Evolutionary conservation across 2,329 filamentous ascomycete species (phyloP), one percentile per base, ranked within the genome.

Genomic region (Trichothecium sympodiale): DNA sequence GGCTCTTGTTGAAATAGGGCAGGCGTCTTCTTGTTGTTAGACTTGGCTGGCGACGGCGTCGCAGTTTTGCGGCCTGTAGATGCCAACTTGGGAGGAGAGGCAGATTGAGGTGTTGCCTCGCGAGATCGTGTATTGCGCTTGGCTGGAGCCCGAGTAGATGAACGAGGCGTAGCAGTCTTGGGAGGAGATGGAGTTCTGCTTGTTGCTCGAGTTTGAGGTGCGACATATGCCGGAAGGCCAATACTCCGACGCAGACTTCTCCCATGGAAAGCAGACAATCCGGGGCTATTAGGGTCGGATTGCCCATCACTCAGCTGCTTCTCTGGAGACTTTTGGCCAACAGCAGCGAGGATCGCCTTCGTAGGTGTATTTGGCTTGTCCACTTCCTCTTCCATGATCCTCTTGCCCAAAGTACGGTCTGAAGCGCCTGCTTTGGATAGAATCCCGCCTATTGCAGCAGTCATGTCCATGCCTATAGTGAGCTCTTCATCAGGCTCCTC

Each of bases 381-480:
- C 12, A 59, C 65, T 47, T 79, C 75, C 43, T 70, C 57, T 44
- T 78, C 72, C 71, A 78, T 74, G 10, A 73, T 51, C 32, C 64
- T 64, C 49, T 72, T 77, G 8, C 67, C 73, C 26, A 56, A 49
- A 43, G 59, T 42, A 26, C 49, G 48, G 8, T 47, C 47, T n/a
- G 39, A 43, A 8, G 43, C 42, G 54, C 61, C 39, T n/a, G 36
- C 44, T 25, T 46, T 53, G 15, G 41, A 53, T 50, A 82, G 59
- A 34, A 85, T 83, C 8, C 67, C 65, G 8, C 80, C 79, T 32
- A 82, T 61, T 5, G 70, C 73, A 31, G 65, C 65, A 2, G 79
- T 83, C 51, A 83, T 74, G 31, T 83, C 78, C 78, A 83, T 83
- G 1, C 67, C 74, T 52, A 71, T 64, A 2, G 72, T 77, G 34